Evolutionary conservation across 441 rosid genomes (phyloP).

Genomic region (Populus trichocarpa): DNA sequence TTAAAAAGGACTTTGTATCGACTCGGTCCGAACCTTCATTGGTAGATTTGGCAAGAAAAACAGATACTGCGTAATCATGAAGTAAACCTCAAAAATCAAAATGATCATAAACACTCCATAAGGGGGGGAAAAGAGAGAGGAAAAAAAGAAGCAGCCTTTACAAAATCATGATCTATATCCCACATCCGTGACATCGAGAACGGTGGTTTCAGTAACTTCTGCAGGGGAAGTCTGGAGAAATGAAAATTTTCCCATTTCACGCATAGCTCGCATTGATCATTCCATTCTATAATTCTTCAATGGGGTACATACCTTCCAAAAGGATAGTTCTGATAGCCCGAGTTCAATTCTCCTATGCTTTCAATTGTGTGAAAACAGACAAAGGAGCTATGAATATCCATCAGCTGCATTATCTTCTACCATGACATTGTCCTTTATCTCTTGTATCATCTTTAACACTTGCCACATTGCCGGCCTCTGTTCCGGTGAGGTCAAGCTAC

Average conservation of each 20-base stretch:
- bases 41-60: background rate
- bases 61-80: background rate
- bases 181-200: background rate
- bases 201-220: background rate
- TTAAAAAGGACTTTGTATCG: background rate
- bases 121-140: too few relatives aligned
- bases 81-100: background rate
- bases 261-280: background rate
- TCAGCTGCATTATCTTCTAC: conserved; percentile 42
- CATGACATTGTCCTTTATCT: conserved; percentile 65
- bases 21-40: background rate
- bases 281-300: background rate
- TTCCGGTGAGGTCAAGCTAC: conserved; percentile 65
- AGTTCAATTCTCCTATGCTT: background rate
- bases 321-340: background rate
- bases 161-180: background rate
- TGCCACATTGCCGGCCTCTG: conserved; percentile 97
- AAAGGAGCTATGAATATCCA: conserved; percentile 22
- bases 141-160: background rate
- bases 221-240: background rate
- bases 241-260: background rate
- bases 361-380: background rate
- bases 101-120: background rate
- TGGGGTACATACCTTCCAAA: background rate
- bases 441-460: conserved; percentile 82